Evolutionary conservation across 345 rosid genomes (phyloP).

Genomic region (Aquilaria yunnanensis): DNA sequence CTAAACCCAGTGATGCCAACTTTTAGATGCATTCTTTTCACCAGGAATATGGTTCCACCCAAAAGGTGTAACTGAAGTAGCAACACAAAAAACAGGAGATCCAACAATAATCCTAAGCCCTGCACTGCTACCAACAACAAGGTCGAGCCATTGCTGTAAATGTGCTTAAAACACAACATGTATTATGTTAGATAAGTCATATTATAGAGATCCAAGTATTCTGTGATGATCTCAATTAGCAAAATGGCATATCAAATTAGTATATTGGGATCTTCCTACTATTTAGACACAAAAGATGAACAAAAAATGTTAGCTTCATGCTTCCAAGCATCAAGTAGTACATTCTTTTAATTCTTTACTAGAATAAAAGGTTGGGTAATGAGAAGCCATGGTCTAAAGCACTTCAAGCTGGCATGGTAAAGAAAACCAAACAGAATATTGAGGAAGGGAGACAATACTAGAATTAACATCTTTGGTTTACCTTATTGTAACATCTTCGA

Average conservation of each 20-base stretch:
- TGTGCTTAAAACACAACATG: slow-evolving; percentile 18
- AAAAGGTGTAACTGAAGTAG: slow-evolving; percentile 87
- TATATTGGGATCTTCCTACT: neutral
- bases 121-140: slow-evolving; percentile 68
- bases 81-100: slow-evolving; percentile 67
- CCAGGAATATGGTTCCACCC: slow-evolving; percentile 83
- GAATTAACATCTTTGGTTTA: slow-evolving; percentile 94
- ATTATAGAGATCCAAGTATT: neutral
- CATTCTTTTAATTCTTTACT: slow-evolving; percentile 86
- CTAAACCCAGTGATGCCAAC: slow-evolving; percentile 89
- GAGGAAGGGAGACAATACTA: slow-evolving; percentile 32
- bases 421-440: neutral
- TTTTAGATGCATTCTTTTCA: slow-evolving; percentile 63
- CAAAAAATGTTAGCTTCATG: neutral
- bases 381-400: neutral
- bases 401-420: neutral
- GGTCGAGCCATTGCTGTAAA: slow-evolving; percentile 92
- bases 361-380: slow-evolving; percentile 5
- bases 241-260: neutral
- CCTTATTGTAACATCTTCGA: slow-evolving; percentile 85
- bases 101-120: slow-evolving; percentile 91
- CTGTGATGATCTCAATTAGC: neutral
- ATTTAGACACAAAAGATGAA: neutral
- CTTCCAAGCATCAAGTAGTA: slow-evolving; percentile 77
- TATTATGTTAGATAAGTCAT: too few relatives aligned